Evolutionary conservation across 2,329 filamentous ascomycete species (phyloP).

Genomic region (Polychaeton citri): DNA sequence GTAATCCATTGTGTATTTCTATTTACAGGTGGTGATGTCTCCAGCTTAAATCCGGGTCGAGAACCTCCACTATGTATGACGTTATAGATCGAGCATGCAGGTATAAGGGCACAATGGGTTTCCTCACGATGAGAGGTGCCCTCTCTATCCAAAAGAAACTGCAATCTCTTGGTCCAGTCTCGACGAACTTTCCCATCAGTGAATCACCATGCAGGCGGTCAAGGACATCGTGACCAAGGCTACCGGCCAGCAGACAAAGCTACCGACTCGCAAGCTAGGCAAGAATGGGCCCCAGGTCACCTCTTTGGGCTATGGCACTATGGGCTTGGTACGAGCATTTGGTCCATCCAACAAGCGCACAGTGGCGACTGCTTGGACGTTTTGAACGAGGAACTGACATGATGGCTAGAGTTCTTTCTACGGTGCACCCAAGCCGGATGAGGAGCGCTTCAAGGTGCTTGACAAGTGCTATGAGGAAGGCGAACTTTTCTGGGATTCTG

Average conservation of each 20-base stretch:
- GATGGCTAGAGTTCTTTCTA: conserved; percentile 26
- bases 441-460: conserved; percentile 38
- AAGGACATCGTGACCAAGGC: conserved; percentile 5
- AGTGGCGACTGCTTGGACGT: not conserved
- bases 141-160: no score
- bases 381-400: not conserved
- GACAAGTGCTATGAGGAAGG: conserved; percentile 39
- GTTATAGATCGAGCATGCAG: no score
- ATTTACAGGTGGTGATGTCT: no score
- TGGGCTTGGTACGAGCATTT: conserved; percentile 28
- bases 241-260: conserved; percentile 9
- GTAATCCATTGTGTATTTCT: no score
- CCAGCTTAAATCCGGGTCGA: no score
- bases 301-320: conserved; percentile 40
- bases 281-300: conserved; percentile 39
- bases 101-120: no score
- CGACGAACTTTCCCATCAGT: no score
- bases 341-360: not conserved
- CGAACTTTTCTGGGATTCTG: conserved; percentile 38
- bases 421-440: conserved; percentile 33
- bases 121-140: no score
- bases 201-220: conserved; percentile 7
- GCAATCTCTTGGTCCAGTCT: no score
- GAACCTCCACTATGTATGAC: no score
- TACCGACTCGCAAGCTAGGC: conserved; percentile 36